Evolutionary conservation across 768 basidiomycete species (phyloP).

Genomic region (Lactifluus volemus): DNA sequence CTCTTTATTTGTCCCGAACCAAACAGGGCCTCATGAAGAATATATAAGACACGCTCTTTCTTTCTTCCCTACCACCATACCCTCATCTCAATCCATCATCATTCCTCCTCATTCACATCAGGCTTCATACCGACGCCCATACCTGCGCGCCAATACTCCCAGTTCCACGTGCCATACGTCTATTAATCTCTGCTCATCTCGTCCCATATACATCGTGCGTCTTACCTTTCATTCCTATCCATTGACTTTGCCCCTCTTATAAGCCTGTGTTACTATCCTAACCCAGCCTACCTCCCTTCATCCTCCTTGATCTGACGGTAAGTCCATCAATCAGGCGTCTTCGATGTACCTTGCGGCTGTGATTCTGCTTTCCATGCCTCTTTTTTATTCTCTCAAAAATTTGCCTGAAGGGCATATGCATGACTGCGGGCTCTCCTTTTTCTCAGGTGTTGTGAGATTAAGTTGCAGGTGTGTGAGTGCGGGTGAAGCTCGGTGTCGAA

Average conservation of each 20-base stretch:
- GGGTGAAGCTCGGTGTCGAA: not conserved
- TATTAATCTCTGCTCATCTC: not conserved
- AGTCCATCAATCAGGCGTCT: not conserved
- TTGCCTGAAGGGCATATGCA: conserved; percentile 1
- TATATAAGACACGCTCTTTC: conserved; percentile 17
- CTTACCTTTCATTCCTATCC: not conserved
- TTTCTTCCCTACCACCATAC: conserved; percentile 1
- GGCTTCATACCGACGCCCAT: not conserved
- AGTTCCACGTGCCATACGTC: not conserved
- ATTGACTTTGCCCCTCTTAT: not conserved
- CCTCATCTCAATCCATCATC: too few species aligned
- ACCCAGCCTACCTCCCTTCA: not conserved
- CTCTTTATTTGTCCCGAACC: conserved; percentile 16
- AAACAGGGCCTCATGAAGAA: conserved; percentile 13
- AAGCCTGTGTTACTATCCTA: not conserved
- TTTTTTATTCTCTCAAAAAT: not conserved
- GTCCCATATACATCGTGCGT: not conserved
- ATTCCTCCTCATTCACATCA: not conserved
- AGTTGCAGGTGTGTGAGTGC: not conserved
- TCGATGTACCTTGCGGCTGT: not conserved
- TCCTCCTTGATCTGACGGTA: not conserved
- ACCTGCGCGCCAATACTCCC: not conserved
- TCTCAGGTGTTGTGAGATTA: not conserved
- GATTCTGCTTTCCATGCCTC: not conserved
- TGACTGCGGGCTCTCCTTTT: not conserved